Evolutionary conservation across 1,284 basidiomycete genomes (phyloP).

Genomic region (Austroboletus sp.): DNA sequence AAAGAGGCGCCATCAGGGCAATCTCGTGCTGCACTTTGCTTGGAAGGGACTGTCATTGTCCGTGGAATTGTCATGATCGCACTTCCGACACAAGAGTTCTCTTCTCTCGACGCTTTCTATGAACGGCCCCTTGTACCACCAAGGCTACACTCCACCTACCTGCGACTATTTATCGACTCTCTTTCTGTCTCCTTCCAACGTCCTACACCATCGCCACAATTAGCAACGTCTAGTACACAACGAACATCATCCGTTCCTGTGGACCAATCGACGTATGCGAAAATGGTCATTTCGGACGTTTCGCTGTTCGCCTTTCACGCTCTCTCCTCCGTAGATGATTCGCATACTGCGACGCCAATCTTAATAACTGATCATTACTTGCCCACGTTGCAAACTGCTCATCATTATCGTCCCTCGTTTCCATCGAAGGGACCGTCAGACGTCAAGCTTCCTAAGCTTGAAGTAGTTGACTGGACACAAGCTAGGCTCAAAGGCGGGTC

Average conservation of each 20-base stretch:
- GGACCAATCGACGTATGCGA: conserved; percentile 28
- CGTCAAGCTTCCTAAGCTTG: conserved; percentile 46
- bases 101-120: conserved; percentile 40
- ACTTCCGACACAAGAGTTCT: conserved; percentile 23
- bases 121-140: conserved; percentile 52
- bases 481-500: conserved; percentile 37
- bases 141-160: conserved; percentile 41
- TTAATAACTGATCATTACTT: conserved; percentile 59
- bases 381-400: conserved; percentile 41
- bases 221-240: conserved; percentile 3
- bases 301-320: conserved; percentile 47
- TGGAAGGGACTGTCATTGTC: conserved; percentile 37
- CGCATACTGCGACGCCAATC: conserved; percentile 47
- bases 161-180: conserved; percentile 55
- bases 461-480: conserved; percentile 58
- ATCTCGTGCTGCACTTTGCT: conserved; percentile 16
- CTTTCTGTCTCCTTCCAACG: conserved; percentile 32
- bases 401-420: conserved; percentile 39
- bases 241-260: conserved; percentile 2
- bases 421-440: conserved; percentile 18
- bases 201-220: conserved; percentile 9
- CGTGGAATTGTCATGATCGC: conserved; percentile 50
- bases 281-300: conserved; percentile 39
- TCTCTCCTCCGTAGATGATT: conserved; percentile 16
- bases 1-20: conserved; percentile 5